Base-by-base conservation (phyloP, 2,329 filamentous ascomycete species). In the Exophiala aquamarina region DNA sequence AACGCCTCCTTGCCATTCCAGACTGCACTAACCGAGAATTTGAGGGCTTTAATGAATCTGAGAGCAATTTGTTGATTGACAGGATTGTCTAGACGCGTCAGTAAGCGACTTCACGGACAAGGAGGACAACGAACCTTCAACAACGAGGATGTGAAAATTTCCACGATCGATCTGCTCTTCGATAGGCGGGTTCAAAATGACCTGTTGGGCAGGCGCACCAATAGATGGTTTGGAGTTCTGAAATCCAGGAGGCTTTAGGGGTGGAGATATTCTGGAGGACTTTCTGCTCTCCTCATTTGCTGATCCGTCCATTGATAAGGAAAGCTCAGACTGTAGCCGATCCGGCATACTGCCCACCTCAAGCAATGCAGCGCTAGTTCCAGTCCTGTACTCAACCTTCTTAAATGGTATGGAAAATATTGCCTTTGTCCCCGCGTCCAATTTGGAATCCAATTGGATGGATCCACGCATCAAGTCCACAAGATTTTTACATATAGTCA, bases 1-100 rank as follows among this genome's bases (percentile, higher is more conserved):
- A 92, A 72, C 1, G 86, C 87, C 61, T 92, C 87, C 63, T 86
- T 81, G 18, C 87, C 87, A 58, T 90, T 89, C 83, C 84, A 89
- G 0, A 83, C 82, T 1, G 86, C 86, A 5, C 74, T 77, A 3
- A 86, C 86, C 3, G 77, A 77, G 59, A 90, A 90, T 1, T 84
- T 82, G 8, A 91, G 76, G 59, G 87, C 88, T 49, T 75, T 77
- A 55, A 91, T 88, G 0, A 85, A 87, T 59, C 84, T 87, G 19
- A 84, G 77, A 2, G 87, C 87, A 54, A 89, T 89, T 61, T 87
- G 84, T 61, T 89, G 84, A 56, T 88, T 88, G 52, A 86, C 84
- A 2, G 77, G 72, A 59, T 91, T 90, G 62, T 92, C 88, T 56
- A 26, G 13, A 17, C 3, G 2, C 14, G 14, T 42, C 31, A 34